phyloP scores from a whole-genome alignment of 805 yeast genomes.

The Groenewaldozyma salmanticensis region DNA sequence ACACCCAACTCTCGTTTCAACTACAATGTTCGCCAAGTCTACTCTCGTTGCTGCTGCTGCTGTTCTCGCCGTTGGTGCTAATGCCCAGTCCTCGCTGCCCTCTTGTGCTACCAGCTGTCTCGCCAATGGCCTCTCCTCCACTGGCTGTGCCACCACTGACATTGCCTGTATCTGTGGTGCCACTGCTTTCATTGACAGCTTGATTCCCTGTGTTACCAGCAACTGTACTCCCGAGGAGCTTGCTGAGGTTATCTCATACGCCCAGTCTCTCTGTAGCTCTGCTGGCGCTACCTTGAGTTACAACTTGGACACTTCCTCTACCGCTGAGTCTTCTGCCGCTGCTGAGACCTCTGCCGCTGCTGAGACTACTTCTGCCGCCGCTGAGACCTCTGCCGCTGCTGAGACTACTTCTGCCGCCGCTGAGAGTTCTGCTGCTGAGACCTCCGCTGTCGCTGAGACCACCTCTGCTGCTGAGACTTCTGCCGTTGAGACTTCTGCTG shows the following conservation, averaged over 20 bases:
- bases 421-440: slow-evolving; percentile 18
- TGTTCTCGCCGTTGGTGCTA: slow-evolving; percentile 12
- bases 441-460: slow-evolving; percentile 1
- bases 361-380: slow-evolving; percentile 28
- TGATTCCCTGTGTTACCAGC: slow-evolving; percentile 3
- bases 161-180: slow-evolving; percentile 4
- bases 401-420: slow-evolving; percentile 27
- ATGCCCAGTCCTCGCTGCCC: slow-evolving; percentile 15
- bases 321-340: background rate
- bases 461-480: background rate
- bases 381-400: slow-evolving; percentile 36
- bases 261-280: background rate
- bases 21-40: slow-evolving; percentile 1
- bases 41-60: slow-evolving; percentile 10
- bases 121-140: slow-evolving; percentile 24
- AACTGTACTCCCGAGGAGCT: background rate
- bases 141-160: slow-evolving; percentile 17
- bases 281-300: background rate
- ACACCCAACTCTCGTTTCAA: background rate
- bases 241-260: background rate
- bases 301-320: background rate
- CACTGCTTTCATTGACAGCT: background rate
- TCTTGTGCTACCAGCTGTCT: slow-evolving; percentile 34
- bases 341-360: slow-evolving; percentile 1
- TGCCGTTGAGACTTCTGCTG: background rate